phyloP scores from a whole-genome alignment of 106 monocot genomes.

The Iris macrosiphon region DNA sequence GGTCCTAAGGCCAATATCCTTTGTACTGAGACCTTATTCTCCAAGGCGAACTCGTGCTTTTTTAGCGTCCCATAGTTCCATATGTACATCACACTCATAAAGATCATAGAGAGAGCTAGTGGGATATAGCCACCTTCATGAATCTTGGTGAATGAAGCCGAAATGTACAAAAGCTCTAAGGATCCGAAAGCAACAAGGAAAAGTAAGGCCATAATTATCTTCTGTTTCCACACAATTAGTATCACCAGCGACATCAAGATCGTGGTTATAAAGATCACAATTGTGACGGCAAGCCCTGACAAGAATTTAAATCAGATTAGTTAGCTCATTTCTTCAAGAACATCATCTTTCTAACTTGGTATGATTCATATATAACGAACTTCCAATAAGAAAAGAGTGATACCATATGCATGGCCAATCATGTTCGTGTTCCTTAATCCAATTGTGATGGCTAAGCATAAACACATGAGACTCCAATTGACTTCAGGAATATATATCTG shows the following conservation, averaged over 20 bases:
- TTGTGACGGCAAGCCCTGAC: conserved; percentile 56
- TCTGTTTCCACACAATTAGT: conserved; percentile 65
- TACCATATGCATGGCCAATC: conserved; percentile 84
- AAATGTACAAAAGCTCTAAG: conserved; percentile 49
- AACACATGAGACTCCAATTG: conserved; percentile 74
- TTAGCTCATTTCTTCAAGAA: background rate
- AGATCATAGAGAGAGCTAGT: conserved; percentile 41
- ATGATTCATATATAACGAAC: too few relatives aligned
- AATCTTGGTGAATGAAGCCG: conserved; percentile 52
- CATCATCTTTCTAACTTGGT: background rate
- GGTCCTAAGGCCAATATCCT: conserved; percentile 53
- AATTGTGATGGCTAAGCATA: conserved; percentile 58
- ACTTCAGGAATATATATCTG: conserved; percentile 82
- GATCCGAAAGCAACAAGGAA: conserved; percentile 54
- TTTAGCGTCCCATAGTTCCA: conserved; percentile 78
- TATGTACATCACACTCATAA: conserved; percentile 60
- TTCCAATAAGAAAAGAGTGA: background rate
- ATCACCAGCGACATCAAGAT: conserved; percentile 70
- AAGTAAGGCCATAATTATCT: conserved; percentile 9
- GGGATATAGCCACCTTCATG: conserved; percentile 83
- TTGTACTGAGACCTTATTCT: conserved; percentile 70
- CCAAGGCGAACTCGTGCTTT: conserved; percentile 61
- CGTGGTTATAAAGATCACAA: conserved; percentile 64
- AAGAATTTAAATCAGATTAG: background rate
- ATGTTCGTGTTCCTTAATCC: conserved; percentile 55